Evolutionary conservation across 805 yeast genomes (phyloP), one percentile per base, ranked within the genome.

Genomic region (Teunomyces panamensis): DNA sequence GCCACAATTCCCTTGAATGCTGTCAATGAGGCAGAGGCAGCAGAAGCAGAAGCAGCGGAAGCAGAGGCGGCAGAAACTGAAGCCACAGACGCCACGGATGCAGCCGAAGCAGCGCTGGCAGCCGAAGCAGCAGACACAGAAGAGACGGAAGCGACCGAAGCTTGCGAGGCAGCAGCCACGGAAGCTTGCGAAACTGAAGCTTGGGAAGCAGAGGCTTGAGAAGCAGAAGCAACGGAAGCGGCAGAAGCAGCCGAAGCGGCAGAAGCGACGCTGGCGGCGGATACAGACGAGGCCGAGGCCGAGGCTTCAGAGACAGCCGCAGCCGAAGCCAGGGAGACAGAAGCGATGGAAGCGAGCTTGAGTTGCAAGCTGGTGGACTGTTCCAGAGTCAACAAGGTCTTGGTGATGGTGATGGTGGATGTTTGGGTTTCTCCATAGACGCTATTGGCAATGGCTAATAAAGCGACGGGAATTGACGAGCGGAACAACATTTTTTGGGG

Each of bases 341-440:
- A 32, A 10, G 48, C 44, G 16, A 44, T 39, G 8, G 55, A 48
- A 26, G 53, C 62, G 34, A 49, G 52, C 29, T 55, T 57, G 8
- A 54, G 53, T 5, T 53, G 39, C 16, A 54, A 39, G 35, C 68
- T 65, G 36, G 71, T 44, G 44, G 75, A 67, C 59, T 77, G 77
- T 47, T 70, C 66, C 30, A 81, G 80, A 28, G 79, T 65, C 57
- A 74, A 68, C 39, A 74, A 44, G 27, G 81, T 77, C 45, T 64
- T 62, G 42, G 81, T 77, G 49, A 74, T 62, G 20, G 81, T 77
- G 49, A 77, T 55, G 27, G 81, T 77, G 46, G 72, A 57, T 27
- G 61, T 52, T 27, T 71, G 60, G 47, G 80, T 75, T 42, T 47
- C 54, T 11, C 52, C 56, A 9, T 45, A 36, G 13, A 47, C 49